phyloP scores from a whole-genome alignment of 106 monocot genomes.

The Hemerocallis citrina region DNA sequence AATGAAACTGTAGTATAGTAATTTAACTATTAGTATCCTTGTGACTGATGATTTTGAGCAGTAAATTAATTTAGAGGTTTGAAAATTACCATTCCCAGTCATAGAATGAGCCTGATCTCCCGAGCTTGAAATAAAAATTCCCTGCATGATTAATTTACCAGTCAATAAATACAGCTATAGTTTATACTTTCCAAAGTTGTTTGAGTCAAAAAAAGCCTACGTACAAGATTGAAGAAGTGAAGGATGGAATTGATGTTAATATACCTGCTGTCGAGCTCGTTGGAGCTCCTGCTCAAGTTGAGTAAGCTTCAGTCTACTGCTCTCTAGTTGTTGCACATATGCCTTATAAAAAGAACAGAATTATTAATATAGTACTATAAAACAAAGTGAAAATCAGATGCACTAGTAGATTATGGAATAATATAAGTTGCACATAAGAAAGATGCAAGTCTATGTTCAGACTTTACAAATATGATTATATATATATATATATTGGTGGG shows the following conservation, averaged over 20 bases:
- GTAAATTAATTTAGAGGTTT: not conserved
- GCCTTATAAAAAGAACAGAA: conserved; percentile 30
- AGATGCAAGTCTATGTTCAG: too few species aligned
- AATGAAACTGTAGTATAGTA: too few species aligned
- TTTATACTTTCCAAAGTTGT: not conserved
- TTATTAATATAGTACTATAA: not conserved
- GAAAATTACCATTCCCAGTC: conserved; percentile 50
- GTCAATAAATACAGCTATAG: not conserved
- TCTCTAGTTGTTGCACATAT: conserved; percentile 83
- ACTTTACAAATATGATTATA: too few species aligned
- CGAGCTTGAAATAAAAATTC: conserved; percentile 67
- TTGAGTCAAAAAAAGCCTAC: not conserved
- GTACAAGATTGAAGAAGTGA: not conserved
- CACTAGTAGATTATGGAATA: too few species aligned
- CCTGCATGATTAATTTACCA: conserved; percentile 29
- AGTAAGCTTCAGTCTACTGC: conserved; percentile 63
- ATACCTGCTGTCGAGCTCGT: conserved; percentile 68
- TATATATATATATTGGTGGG: too few species aligned
- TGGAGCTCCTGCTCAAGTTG: conserved; percentile 76
- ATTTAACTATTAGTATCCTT: too few species aligned
- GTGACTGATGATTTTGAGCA: not conserved
- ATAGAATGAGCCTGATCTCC: conserved; percentile 61
- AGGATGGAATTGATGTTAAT: not conserved
- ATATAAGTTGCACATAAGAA: too few species aligned
- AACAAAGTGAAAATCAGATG: not conserved